Percentiles rank a stretch among this genome's conserved stretches.
Conservation (phyloP, 192 early-diverging fungal genomes). For the Rhizophlyctis rosea region DNA sequence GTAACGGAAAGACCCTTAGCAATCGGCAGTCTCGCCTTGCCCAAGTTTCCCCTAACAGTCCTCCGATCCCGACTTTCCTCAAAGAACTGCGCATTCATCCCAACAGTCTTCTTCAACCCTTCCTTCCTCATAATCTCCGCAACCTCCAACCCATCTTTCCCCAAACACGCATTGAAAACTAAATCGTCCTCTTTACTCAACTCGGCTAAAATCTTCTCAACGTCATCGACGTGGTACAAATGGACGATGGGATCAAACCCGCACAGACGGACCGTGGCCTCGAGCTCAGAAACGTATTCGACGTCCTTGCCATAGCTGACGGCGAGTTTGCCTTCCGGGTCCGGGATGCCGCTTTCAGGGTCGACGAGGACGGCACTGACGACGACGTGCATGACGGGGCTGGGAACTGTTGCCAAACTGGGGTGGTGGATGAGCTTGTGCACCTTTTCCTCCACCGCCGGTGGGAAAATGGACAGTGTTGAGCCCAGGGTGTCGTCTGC, state of each 20-base stretch:
- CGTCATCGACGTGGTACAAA: conserved; percentile 36
- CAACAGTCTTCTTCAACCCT: conserved; percentile 25
- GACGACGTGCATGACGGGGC: conserved; percentile 35
- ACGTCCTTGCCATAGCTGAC: conserved; percentile 31
- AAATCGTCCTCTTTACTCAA: conserved; percentile 30
- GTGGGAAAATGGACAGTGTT: conserved; percentile 10
- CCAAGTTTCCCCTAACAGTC: conserved; percentile 10
- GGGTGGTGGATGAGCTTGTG: conserved; percentile 34
- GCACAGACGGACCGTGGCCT: conserved; percentile 30
- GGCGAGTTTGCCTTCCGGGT: conserved; percentile 31
- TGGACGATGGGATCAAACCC: conserved; percentile 38
- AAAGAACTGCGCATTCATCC: conserved; percentile 29
- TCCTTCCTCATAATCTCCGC: conserved; percentile 18
- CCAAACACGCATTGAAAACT: conserved; percentile 37
- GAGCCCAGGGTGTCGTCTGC: conserved; percentile 15
- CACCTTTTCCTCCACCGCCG: conserved; percentile 27
- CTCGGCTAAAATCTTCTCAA: conserved; percentile 15
- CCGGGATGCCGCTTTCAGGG: conserved; percentile 23
- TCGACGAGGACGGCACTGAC: conserved; percentile 27
- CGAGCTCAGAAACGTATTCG: conserved; percentile 38
- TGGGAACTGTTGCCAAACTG: conserved; percentile 25
- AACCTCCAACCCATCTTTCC: conserved; percentile 31
- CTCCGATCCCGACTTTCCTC: conserved; percentile 19
- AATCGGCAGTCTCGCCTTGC: conserved; percentile 17
- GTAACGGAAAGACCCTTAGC: conserved; percentile 4